Evolutionary conservation across 1,284 basidiomycete species (phyloP).

Genomic region (Agaricales sp.): DNA sequence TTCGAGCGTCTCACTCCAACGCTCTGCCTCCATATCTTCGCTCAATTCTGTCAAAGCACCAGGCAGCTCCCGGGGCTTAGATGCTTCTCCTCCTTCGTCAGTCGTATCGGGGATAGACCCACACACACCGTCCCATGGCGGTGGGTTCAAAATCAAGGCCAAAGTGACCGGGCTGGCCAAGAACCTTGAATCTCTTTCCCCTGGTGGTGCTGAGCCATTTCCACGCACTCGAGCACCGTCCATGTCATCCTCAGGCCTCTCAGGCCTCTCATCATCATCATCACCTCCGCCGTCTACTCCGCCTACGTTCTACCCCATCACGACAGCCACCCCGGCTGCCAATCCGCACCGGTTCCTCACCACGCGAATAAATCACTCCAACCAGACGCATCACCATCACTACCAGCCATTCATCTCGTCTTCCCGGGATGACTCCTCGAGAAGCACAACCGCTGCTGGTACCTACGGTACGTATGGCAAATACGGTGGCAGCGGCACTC

Average conservation of each 20-base stretch:
- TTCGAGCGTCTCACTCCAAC: background rate
- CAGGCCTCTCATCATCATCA: slow-evolving; percentile 18
- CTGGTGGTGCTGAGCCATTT: slow-evolving; percentile 22
- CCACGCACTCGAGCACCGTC: slow-evolving; percentile 28
- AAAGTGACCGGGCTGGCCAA: slow-evolving; percentile 42
- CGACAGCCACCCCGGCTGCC: slow-evolving; percentile 38
- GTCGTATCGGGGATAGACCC: background rate
- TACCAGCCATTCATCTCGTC: background rate
- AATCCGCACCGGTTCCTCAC: slow-evolving; percentile 43
- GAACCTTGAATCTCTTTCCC: slow-evolving; percentile 12
- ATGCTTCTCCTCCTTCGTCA: background rate
- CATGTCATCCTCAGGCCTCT: slow-evolving; percentile 28
- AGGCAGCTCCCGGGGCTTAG: too few relatives aligned
- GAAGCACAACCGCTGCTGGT: slow-evolving; percentile 20
- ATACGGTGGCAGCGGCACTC: background rate
- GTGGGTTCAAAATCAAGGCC: slow-evolving; percentile 40
- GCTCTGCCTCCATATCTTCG: background rate
- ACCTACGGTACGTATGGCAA: slow-evolving; percentile 16
- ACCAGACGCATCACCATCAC: background rate
- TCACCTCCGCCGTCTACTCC: slow-evolving; percentile 16
- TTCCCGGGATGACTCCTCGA: slow-evolving; percentile 7
- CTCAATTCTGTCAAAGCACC: background rate
- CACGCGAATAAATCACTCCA: slow-evolving; percentile 26
- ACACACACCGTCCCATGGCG: slow-evolving; percentile 10
- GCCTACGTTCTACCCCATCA: slow-evolving; percentile 41